phyloP scores from a whole-genome alignment of 495 filamentous ascomycete genomes.

The Usnea hakonensis region DNA sequence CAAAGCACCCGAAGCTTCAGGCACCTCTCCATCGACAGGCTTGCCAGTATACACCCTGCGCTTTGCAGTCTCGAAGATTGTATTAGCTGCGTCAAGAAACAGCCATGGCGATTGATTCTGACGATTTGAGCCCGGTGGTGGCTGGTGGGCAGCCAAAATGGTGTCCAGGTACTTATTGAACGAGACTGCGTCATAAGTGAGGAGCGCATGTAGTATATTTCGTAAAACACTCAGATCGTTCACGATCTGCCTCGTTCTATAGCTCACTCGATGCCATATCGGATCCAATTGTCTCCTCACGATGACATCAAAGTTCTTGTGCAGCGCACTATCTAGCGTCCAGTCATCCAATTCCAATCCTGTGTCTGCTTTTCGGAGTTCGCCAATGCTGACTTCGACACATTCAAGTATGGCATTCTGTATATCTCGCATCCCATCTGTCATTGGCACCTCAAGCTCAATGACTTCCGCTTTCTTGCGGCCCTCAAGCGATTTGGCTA shows the following conservation, averaged over 20 bases:
- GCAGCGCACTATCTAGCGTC: conserved; percentile 90
- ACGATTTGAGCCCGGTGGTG: conserved; percentile 76
- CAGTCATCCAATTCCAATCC: conserved; percentile 95
- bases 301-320: conserved; percentile 84
- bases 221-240: conserved; percentile 79
- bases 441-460: conserved; percentile 95
- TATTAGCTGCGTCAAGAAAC: conserved; percentile 90
- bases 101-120: conserved; percentile 93
- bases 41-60: conserved; percentile 78
- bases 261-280: conserved; percentile 94
- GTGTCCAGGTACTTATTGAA: conserved; percentile 93
- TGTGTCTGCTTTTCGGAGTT: conserved; percentile 80
- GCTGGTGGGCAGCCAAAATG: conserved; percentile 81
- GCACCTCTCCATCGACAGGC: conserved; percentile 38
- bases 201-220: conserved; percentile 71
- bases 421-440: conserved; percentile 83
- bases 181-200: conserved; percentile 83
- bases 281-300: conserved; percentile 87
- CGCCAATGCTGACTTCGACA: conserved; percentile 86
- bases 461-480: conserved; percentile 93
- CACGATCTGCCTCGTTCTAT: conserved; percentile 89
- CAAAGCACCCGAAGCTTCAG: conserved; percentile 35
- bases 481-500: conserved; percentile 82
- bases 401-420: conserved; percentile 94
- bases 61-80: conserved; percentile 86